Percentiles rank a stretch among this genome's conserved stretches.
Evolutionary conservation across 2,329 filamentous ascomycete species (phyloP).

Genomic region (Penicillium sp.): DNA sequence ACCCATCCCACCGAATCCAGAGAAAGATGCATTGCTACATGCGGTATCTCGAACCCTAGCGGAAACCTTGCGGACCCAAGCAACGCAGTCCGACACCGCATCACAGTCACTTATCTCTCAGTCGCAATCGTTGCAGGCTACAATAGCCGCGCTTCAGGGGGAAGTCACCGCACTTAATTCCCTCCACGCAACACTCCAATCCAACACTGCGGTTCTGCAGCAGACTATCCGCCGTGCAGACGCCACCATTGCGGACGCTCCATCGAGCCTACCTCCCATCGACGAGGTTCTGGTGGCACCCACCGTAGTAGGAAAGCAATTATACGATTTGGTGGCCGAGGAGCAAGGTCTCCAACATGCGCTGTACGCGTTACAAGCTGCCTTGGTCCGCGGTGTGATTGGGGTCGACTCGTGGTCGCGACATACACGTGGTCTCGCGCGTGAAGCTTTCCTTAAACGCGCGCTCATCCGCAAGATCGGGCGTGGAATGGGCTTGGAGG

Average conservation of each 20-base stretch:
- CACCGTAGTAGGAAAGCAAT: constrained; percentile 85
- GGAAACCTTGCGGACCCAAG: constrained; percentile 63
- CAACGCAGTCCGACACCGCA: constrained; percentile 67
- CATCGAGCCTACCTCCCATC: constrained; percentile 61
- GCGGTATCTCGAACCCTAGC: constrained; percentile 69
- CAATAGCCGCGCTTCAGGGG: constrained; percentile 64
- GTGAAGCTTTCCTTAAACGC: constrained; percentile 47
- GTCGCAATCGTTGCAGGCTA: constrained; percentile 67
- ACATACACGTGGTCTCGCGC: constrained; percentile 44
- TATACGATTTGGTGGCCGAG: constrained; percentile 85
- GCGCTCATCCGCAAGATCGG: constrained; percentile 46
- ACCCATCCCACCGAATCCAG: constrained; percentile 89
- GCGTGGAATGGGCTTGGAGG: constrained; percentile 44
- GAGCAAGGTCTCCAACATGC: constrained; percentile 82
- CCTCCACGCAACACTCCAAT: constrained; percentile 65
- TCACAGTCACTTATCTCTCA: constrained; percentile 74
- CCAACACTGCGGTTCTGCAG: constrained; percentile 74
- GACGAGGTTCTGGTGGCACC: constrained; percentile 92
- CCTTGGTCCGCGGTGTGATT: constrained; percentile 44
- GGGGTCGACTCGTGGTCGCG: constrained; percentile 46
- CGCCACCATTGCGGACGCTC: constrained; percentile 66
- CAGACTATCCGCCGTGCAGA: constrained; percentile 76
- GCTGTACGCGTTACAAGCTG: constrained; percentile 60
- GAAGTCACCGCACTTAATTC: constrained; percentile 69
- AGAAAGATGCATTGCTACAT: constrained; percentile 80